Evolutionary conservation across 1,284 basidiomycete species (phyloP).

Genomic region (Ustilago trichophora): DNA sequence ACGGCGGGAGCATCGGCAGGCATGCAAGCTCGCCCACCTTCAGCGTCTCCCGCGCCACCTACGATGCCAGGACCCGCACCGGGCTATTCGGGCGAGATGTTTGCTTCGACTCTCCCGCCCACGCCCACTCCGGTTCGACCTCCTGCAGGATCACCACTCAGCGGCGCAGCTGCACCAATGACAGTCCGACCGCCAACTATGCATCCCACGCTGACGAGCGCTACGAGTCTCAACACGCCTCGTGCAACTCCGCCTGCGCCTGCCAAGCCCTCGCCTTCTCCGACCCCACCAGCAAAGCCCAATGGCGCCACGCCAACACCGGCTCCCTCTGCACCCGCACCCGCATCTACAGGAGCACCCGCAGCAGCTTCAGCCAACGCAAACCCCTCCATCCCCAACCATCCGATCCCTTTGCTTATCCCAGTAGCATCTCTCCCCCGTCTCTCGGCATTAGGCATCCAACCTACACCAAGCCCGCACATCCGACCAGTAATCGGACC

Average conservation of each 20-base stretch:
- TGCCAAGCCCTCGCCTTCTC: constrained; percentile 21
- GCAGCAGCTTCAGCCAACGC: constrained; percentile 6
- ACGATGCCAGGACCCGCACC: constrained; percentile 39
- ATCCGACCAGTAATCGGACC: constrained; percentile 49
- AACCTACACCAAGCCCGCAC: constrained; percentile 57
- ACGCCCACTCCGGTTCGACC: constrained; percentile 17
- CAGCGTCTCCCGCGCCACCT: constrained; percentile 15
- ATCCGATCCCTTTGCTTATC: constrained; percentile 62
- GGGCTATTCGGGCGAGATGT: constrained; percentile 33
- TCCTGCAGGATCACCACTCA: constrained; percentile 10
- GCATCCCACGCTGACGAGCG: constrained; percentile 40
- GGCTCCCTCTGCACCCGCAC: neutral
- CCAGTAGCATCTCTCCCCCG: constrained; percentile 56
- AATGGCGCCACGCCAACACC: constrained; percentile 12
- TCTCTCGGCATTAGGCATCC: constrained; percentile 58
- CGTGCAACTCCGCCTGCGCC: constrained; percentile 20
- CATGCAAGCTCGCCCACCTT: constrained; percentile 18
- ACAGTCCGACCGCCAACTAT: constrained; percentile 27
- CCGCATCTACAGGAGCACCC: constrained; percentile 6
- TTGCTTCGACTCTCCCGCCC: constrained; percentile 31
- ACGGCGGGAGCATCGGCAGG: neutral
- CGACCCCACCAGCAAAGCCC: constrained; percentile 9
- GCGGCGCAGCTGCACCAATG: constrained; percentile 6
- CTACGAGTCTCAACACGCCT: constrained; percentile 41
- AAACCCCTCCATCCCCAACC: constrained; percentile 53